These are phyloP conservation scores for Ceratobasidium sp. DNA, from an alignment of 1,284 basidiomycete species.

Conservation along the genomic window DNA sequence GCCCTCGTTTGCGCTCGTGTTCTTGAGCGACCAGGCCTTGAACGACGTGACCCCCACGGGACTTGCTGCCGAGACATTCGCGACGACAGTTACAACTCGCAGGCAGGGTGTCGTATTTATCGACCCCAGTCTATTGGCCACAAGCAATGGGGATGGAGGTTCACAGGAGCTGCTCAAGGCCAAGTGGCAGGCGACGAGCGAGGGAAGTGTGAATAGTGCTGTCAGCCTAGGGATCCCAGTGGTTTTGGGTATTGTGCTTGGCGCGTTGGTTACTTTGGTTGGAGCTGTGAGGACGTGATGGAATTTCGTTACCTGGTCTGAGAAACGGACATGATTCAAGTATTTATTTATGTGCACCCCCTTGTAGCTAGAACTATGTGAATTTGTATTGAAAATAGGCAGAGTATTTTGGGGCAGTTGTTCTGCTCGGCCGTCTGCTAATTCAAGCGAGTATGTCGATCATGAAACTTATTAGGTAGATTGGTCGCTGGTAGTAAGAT, in stretches of 20 bases:
- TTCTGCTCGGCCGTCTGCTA: neutral
- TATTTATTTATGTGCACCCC: too few relatives aligned
- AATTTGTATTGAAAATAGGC: neutral
- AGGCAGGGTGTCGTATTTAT: slow-evolving; percentile 38
- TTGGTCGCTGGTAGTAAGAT: too few relatives aligned
- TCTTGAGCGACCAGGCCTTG: slow-evolving; percentile 48
- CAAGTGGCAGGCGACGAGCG: slow-evolving; percentile 35
- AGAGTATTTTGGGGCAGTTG: neutral
- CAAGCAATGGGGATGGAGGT: slow-evolving; percentile 48
- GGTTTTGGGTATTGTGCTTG: slow-evolving; percentile 3
- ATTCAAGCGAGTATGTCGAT: neutral
- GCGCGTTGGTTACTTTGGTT: neutral
- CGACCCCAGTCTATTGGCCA: slow-evolving; percentile 46
- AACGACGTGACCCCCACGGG: slow-evolving; percentile 19
- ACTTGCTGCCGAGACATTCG: neutral
- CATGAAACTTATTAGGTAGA: neutral
- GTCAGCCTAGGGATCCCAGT: slow-evolving; percentile 1
- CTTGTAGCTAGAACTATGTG: neutral
- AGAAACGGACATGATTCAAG: neutral
- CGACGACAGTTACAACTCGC: slow-evolving; percentile 41
- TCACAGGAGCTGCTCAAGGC: slow-evolving; percentile 24
- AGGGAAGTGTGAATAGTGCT: slow-evolving; percentile 13
- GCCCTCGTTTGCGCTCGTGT: slow-evolving; percentile 53
- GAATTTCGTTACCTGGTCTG: neutral
- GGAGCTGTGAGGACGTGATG: neutral